Base-by-base conservation (phyloP, 2,329 filamentous ascomycete species). In the Colletotrichum sp. region DNA sequence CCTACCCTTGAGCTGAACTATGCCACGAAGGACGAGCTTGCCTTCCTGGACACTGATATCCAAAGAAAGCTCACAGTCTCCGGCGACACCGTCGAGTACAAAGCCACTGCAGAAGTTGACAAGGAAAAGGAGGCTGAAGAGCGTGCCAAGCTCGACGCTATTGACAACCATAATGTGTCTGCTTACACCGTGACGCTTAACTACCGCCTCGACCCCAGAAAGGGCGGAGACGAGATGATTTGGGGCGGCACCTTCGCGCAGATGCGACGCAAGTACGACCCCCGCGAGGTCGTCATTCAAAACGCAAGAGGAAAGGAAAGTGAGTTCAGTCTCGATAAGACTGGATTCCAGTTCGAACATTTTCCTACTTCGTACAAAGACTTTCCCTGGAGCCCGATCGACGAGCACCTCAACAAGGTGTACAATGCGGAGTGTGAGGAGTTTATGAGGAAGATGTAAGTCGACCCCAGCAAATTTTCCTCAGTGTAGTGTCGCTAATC, bases 221-320 rank as follows among this genome's bases (percentile, higher is more conserved):
- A 72, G n/a, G 70, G 70, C 4, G 70, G 70, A 3, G 70, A 72
- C 26, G 63, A 72, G 52, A 34, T 72, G 63, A 68, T 72, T 7
- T 72, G 70, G 70, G 70, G 70, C 9, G 70, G 70, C 10, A 72
- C 70, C n/a, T 72, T 72, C 32, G 70, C 70, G 1, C 70, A 72
- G 14, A 72, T 72, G 70, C 70, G 70, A 8, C 63, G 70, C 10
- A 72, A 68, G 14, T 68, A 72, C 16, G 70, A 72, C n/a, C 70
- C 63, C 3, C 52, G 34, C 8, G 59, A 30, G 4, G 68, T 43
- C 43, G n/a, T 55, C 16, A 60, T 72, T 7, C 26, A 68, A 4
- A 72, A 72, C 13, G 70, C 63, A 5, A 52, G 70, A 16, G 70
- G 70, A 9, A 72, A 68, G 8, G 70, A 72, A 14, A 43, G 24